phyloP scores from a whole-genome alignment of 352 stramenopile species.

The Globisporangium echinulatum region DNA sequence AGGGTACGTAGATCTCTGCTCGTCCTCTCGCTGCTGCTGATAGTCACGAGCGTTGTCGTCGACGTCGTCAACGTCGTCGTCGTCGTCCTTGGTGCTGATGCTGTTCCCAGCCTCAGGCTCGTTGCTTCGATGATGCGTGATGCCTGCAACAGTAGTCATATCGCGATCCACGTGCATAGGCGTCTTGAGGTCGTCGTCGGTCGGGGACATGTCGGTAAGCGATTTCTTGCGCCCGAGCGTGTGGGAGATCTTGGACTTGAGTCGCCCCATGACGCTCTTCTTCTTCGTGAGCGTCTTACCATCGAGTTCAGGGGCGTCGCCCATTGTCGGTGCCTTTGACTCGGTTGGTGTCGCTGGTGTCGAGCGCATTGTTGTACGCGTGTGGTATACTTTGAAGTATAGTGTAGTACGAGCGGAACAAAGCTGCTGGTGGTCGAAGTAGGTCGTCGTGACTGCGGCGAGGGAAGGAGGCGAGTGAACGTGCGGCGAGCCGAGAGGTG shows the following conservation, averaged over 20 bases:
- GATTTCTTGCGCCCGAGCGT: slow-evolving; percentile 46
- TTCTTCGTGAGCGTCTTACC: slow-evolving; percentile 34
- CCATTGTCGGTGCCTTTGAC: not conserved
- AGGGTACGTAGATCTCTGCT: not conserved
- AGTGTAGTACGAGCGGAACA: too few species aligned
- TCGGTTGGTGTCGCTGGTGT: slow-evolving; percentile 2
- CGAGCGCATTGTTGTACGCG: not conserved
- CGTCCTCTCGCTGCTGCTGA: not conserved
- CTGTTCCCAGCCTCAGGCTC: slow-evolving; percentile 13
- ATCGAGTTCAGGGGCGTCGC: slow-evolving; percentile 17
- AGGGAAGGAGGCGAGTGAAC: not conserved
- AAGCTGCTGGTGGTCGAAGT: too few species aligned
- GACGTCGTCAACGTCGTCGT: not conserved
- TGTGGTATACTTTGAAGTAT: too few species aligned
- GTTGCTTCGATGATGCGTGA: not conserved
- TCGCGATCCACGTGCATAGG: not conserved
- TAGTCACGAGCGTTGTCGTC: not conserved
- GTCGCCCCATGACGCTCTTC: slow-evolving; percentile 54
- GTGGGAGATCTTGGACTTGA: slow-evolving; percentile 58
- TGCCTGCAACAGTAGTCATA: not conserved
- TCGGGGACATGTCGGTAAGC: slow-evolving; percentile 16
- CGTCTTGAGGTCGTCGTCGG: slow-evolving; percentile 24
- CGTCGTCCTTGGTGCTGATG: not conserved
- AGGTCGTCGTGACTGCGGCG: not conserved
- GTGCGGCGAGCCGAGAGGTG: too few species aligned